Evolutionary conservation across 805 yeast species (phyloP), one percentile per base, ranked within the genome.

Genomic region (Teunomyces barrocoloradensis): DNA sequence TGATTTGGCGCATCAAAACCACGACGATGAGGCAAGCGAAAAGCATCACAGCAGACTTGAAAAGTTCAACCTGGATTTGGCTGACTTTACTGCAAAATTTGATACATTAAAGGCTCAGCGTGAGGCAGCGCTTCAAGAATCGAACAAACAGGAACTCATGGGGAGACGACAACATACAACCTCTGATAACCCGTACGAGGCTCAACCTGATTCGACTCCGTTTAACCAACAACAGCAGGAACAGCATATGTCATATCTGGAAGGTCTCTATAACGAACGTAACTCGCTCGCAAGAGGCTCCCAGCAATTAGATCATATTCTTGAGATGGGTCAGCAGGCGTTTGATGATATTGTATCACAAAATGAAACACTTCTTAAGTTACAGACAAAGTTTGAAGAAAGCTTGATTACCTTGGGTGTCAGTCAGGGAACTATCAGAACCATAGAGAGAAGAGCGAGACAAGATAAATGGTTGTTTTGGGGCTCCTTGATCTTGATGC

Each of bases 391-490:
- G 53, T 75, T 94, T 70, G 80, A 83, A 40, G 77, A 81, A 44
- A 79, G 87, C 21, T 80, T 94, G 52, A 75, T 80, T 42, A 89
- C 96, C 1, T 74, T 94, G 49, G 97, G 97, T 5, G 86, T 94
- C 1, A 87, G 96, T 29, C 84, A 82, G 52, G 85, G 85, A 12
- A 92, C 98, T 1, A 89, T 94, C 41, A 74, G 86, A 47, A 75
- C 78, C 45, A 85, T 92, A 28, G 94, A 90, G 65, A 79, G 82
- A 55, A 78, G 96, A 46, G 92, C 96, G 9, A 80, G 79, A 55
- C 85, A 89, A 62, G 98, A 92, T 64, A 90, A 90, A 62, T 79
- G 89, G 75, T 70, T 94, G 27, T 94, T 94, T 61, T 90, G 87
- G 76, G 82, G 84, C 10, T 87, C 90, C 28, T 81, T 87, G 2